Percentiles rank a stretch among this genome's conserved stretches.
Conservation (phyloP, 2,329 filamentous ascomycete species). For the Leptographium galeiforme region DNA sequence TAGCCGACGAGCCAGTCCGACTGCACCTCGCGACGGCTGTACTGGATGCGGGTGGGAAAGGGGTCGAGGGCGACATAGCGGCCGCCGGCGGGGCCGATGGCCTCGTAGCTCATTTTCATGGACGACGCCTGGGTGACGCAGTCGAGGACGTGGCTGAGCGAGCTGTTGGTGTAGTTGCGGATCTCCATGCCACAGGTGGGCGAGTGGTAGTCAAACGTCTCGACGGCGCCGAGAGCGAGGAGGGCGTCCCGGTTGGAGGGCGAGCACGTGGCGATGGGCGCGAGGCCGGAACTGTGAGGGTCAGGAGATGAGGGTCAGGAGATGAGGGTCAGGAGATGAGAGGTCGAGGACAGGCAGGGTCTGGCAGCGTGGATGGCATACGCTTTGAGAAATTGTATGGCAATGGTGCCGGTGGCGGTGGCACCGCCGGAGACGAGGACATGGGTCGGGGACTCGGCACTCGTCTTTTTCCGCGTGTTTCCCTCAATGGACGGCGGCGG, state of each 20-base stretch:
- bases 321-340: too few species aligned
- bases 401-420: slow-evolving; percentile 22
- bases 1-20: not conserved
- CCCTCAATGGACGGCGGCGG: slow-evolving; percentile 5
- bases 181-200: slow-evolving; percentile 11
- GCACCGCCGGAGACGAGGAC: slow-evolving; percentile 26
- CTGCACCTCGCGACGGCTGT: not conserved
- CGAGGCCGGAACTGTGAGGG: slow-evolving; percentile 11
- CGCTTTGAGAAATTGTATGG: slow-evolving; percentile 24
- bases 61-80: slow-evolving; percentile 8
- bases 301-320: too few species aligned
- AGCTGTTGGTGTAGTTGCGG: slow-evolving; percentile 10
- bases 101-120: slow-evolving; percentile 9
- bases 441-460: not conserved
- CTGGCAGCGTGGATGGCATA: too few species aligned
- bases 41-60: not conserved
- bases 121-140: slow-evolving; percentile 9
- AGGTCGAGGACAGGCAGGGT: too few species aligned
- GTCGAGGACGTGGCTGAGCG: slow-evolving; percentile 9
- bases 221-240: slow-evolving; percentile 6
- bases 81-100: slow-evolving; percentile 6
- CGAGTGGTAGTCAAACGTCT: slow-evolving; percentile 11
- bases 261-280: slow-evolving; percentile 9
- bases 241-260: slow-evolving; percentile 6
- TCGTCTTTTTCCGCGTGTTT: too few species aligned